These are phyloP conservation scores for Talaromyces thailandensis DNA, from an alignment of 495 filamentous ascomycete genomes.

Conservation along the genomic window DNA sequence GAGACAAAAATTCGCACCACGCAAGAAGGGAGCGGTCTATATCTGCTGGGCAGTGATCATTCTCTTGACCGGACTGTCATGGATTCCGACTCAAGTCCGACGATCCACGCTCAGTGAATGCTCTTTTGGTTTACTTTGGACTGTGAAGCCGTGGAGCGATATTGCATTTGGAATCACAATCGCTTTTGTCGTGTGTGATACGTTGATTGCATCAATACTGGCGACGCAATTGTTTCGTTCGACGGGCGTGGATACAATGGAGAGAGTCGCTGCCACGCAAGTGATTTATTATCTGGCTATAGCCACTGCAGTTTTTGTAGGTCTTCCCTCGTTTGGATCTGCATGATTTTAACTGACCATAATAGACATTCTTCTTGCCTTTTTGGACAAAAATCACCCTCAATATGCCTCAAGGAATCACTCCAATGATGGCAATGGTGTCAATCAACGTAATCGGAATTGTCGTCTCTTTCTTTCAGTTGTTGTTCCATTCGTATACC, in stretches of 20 bases:
- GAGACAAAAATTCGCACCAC: slow-evolving; percentile 17
- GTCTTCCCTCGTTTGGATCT: slow-evolving; percentile 4
- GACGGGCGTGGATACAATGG: slow-evolving; percentile 14
- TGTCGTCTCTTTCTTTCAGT: slow-evolving; percentile 20
- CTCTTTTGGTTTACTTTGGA: slow-evolving; percentile 22
- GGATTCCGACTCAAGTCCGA: slow-evolving; percentile 14
- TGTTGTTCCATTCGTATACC: slow-evolving; percentile 25
- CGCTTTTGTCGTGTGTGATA: slow-evolving; percentile 9
- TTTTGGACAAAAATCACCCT: slow-evolving; percentile 16
- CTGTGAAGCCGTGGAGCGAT: slow-evolving; percentile 14
- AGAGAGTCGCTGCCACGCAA: slow-evolving; percentile 26
- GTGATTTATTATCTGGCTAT: slow-evolving; percentile 27
- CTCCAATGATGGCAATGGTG: slow-evolving; percentile 26
- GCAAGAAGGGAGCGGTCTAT: slow-evolving; percentile 16
- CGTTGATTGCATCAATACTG: slow-evolving; percentile 12
- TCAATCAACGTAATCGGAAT: slow-evolving; percentile 26
- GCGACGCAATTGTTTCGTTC: slow-evolving; percentile 16
- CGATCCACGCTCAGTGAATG: slow-evolving; percentile 13
- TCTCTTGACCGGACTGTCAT: slow-evolving; percentile 18
- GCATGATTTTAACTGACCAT: not conserved
- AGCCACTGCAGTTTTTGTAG: slow-evolving; percentile 19
- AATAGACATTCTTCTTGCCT: slow-evolving; percentile 21
- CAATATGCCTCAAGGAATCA: slow-evolving; percentile 9
- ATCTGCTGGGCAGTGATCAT: slow-evolving; percentile 17
- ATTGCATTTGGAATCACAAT: slow-evolving; percentile 14